Percentiles rank a stretch among this genome's conserved stretches.
Conservation (phyloP, 768 basidiomycete species). For the Mrakia gelida region DNA sequence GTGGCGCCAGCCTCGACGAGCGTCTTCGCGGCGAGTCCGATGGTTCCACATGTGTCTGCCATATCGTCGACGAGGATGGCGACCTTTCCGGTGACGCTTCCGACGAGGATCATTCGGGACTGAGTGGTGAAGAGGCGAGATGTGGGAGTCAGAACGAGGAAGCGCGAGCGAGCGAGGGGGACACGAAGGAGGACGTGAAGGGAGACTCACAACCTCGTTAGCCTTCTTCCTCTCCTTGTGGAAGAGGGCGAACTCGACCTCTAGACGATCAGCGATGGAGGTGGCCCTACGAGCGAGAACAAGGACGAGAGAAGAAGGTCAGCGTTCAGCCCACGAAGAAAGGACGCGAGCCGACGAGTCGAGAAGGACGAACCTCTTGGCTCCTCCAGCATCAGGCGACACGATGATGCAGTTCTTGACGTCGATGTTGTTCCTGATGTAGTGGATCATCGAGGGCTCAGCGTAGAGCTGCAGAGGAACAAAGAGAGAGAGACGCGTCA, state of each 20-base stretch:
- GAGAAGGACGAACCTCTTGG: constrained; percentile 71
- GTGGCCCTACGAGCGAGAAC: constrained; percentile 61
- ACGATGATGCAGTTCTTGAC: constrained; percentile 88
- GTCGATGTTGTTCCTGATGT: constrained; percentile 82
- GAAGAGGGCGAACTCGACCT: constrained; percentile 91
- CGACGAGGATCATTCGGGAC: constrained; percentile 69
- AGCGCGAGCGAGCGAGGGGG: neutral
- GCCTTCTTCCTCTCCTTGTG: constrained; percentile 80
- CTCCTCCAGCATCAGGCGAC: constrained; percentile 95
- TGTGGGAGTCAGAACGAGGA: neutral
- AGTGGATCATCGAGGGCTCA: constrained; percentile 89
- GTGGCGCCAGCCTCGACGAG: constrained; percentile 84
- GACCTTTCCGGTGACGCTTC: constrained; percentile 88
- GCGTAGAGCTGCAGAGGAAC: constrained; percentile 60
- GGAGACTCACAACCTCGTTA: constrained; percentile 36
- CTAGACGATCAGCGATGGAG: constrained; percentile 89
- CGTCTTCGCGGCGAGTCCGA: constrained; percentile 76
- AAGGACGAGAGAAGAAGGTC: no score
- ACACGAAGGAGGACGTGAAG: neutral
- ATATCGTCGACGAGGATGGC: constrained; percentile 97
- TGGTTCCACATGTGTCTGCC: constrained; percentile 92
- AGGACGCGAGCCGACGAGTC: no score
- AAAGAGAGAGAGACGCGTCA: neutral
- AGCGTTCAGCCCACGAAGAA: neutral
- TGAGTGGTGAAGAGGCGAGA: neutral